A percentile compares a stretch with the other conserved stretches of the same genome.
phyloP scores from a whole-genome alignment of 139 green algal genomes.

The Chlorella sp. region DNA sequence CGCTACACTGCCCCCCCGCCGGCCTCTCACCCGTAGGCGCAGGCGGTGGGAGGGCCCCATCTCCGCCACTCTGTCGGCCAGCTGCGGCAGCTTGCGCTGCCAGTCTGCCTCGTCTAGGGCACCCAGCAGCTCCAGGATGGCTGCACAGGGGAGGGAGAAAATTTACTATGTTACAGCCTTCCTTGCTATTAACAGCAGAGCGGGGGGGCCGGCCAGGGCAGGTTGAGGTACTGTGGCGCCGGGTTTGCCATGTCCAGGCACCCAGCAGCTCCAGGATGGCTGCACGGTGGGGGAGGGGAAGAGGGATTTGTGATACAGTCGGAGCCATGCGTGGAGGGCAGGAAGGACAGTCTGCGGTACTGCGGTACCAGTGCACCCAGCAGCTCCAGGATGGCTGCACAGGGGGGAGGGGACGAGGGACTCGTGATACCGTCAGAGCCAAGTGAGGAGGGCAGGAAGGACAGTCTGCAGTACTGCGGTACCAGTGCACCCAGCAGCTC shows the following conservation, averaged over 20 bases:
- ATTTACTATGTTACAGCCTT: too few species aligned
- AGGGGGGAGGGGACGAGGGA: too few species aligned
- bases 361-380: not conserved
- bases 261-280: constrained; percentile 7
- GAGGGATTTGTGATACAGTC: too few species aligned
- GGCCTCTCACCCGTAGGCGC: constrained; percentile 1
- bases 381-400: not conserved
- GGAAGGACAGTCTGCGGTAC: too few species aligned
- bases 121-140: not conserved
- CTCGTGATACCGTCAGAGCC: too few species aligned
- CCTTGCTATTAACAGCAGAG: too few species aligned
- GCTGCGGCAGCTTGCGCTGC: constrained; percentile 35
- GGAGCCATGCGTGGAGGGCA: too few species aligned
- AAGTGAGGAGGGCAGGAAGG: too few species aligned
- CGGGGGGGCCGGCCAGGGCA: not conserved
- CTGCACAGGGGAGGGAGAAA: not conserved
- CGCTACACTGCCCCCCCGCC: not conserved
- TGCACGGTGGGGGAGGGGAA: not conserved
- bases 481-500: constrained; percentile 12
- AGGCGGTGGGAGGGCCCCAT: constrained; percentile 13
- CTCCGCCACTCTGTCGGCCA: constrained; percentile 6
- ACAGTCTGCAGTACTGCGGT: too few species aligned
- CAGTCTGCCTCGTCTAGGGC: constrained; percentile 29
- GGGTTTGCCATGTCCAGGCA: constrained; percentile 11
- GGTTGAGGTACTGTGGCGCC: too few species aligned